phyloP scores from a whole-genome alignment of 139 green algal species.

The Coelastrella sp. region DNA sequence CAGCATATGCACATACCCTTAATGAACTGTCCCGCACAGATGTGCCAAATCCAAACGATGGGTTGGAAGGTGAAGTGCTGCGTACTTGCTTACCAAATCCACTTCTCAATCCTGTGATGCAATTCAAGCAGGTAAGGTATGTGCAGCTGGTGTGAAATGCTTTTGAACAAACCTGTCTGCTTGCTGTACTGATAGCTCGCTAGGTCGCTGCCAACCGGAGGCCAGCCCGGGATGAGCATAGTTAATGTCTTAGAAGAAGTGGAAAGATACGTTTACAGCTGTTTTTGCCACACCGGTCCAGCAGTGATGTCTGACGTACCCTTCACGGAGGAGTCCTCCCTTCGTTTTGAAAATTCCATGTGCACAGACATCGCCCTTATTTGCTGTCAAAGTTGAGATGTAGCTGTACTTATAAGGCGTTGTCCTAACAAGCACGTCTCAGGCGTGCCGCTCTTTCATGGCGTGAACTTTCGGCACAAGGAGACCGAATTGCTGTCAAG shows the following conservation, averaged over 20 bases:
- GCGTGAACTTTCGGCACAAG: no score
- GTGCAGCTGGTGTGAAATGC: no score
- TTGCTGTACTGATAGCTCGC: no score
- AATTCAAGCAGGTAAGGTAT: no score
- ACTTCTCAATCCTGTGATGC: constrained; percentile 2
- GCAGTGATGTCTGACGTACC: neutral
- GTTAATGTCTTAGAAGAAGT: neutral
- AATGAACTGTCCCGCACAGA: constrained; percentile 6
- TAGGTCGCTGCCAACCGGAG: no score
- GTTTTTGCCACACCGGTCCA: neutral
- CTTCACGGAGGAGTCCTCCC: neutral
- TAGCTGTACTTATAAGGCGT: no score
- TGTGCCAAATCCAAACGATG: constrained; percentile 36
- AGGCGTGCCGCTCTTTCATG: no score
- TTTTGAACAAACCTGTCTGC: no score
- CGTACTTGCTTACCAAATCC: constrained; percentile 43
- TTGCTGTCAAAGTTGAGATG: neutral
- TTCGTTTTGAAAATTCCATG: neutral
- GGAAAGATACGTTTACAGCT: neutral
- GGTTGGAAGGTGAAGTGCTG: constrained; percentile 11
- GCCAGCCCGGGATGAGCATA: no score
- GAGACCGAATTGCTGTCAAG: no score
- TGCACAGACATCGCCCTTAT: neutral
- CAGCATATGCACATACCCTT: neutral
- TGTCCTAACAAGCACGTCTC: no score